Percentiles rank a stretch among this genome's conserved stretches.
phyloP scores from a whole-genome alignment of 257 asterid genomes.

The Solanum phureja region DNA sequence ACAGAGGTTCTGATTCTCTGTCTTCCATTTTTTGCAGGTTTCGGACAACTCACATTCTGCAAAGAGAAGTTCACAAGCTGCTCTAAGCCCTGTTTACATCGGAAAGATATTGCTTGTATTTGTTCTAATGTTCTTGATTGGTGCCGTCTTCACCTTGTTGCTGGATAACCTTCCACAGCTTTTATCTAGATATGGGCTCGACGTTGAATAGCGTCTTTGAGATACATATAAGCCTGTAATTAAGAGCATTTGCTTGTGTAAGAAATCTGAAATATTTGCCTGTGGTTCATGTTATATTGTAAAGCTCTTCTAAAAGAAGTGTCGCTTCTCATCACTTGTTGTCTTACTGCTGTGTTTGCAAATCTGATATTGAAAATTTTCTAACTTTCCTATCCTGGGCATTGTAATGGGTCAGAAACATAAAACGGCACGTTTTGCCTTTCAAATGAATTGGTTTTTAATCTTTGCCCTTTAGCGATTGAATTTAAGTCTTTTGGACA shows the following conservation, averaged over 20 bases:
- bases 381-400: neutral
- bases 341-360: neutral
- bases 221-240: neutral
- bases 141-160: slow-evolving; percentile 51
- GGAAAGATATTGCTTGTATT: slow-evolving; percentile 66
- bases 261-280: neutral
- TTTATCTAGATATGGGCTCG: slow-evolving; percentile 6
- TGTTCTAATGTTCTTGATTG: slow-evolving; percentile 51
- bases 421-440: neutral
- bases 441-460: neutral
- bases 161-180: slow-evolving; percentile 75
- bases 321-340: neutral
- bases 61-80: slow-evolving; percentile 1
- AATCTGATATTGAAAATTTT: neutral
- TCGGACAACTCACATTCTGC: slow-evolving; percentile 9
- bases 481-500: neutral
- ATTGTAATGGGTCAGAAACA: neutral
- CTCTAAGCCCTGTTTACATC: slow-evolving; percentile 27
- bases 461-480: neutral
- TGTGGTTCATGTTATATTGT: neutral
- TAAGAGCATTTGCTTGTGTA: neutral
- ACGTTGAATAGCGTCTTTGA: neutral
- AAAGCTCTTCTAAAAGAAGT: neutral
- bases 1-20: neutral
- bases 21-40: slow-evolving; percentile 25